phyloP scores from a whole-genome alignment of 2,329 filamentous ascomycete species.

The Xylaria sp. region DNA sequence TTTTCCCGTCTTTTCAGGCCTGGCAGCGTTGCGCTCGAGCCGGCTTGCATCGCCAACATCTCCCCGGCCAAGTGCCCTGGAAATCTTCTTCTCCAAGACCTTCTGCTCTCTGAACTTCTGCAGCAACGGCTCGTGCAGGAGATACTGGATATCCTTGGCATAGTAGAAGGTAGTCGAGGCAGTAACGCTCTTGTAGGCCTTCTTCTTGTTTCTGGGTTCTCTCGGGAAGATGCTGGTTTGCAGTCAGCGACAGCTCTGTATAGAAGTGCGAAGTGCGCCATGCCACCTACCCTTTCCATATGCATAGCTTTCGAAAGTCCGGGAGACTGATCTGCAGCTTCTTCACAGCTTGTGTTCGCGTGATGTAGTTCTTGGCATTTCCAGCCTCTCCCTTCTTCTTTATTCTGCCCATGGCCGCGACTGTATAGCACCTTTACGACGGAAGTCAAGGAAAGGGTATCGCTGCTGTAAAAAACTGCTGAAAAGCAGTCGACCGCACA shows the following conservation, averaged over 20 bases:
- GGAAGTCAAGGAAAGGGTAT: not conserved
- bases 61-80: slow-evolving; percentile 85
- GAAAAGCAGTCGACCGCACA: not conserved
- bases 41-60: slow-evolving; percentile 87
- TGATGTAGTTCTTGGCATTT: slow-evolving; percentile 97
- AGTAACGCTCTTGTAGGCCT: slow-evolving; percentile 88
- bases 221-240: slow-evolving; percentile 79
- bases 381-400: slow-evolving; percentile 94
- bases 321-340: slow-evolving; percentile 97
- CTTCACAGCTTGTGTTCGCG: slow-evolving; percentile 92
- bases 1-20: slow-evolving; percentile 88
- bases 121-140: slow-evolving; percentile 93
- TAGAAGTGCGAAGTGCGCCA: no score
- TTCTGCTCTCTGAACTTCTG: slow-evolving; percentile 98
- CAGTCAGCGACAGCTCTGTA: not conserved
- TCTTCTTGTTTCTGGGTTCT: slow-evolving; percentile 95
- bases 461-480: slow-evolving; percentile 17
- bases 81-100: slow-evolving; percentile 95
- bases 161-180: slow-evolving; percentile 91
- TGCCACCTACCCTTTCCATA: slow-evolving; percentile 79
- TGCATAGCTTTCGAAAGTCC: slow-evolving; percentile 97
- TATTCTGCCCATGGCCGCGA: slow-evolving; percentile 66
- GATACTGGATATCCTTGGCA: slow-evolving; percentile 95
- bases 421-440: not conserved
- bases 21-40: slow-evolving; percentile 81